A percentile compares a stretch with the other conserved stretches of the same genome.
Conservation (phyloP, 2,329 filamentous ascomycete genomes). For the Neofusicoccum cordaticola region DNA sequence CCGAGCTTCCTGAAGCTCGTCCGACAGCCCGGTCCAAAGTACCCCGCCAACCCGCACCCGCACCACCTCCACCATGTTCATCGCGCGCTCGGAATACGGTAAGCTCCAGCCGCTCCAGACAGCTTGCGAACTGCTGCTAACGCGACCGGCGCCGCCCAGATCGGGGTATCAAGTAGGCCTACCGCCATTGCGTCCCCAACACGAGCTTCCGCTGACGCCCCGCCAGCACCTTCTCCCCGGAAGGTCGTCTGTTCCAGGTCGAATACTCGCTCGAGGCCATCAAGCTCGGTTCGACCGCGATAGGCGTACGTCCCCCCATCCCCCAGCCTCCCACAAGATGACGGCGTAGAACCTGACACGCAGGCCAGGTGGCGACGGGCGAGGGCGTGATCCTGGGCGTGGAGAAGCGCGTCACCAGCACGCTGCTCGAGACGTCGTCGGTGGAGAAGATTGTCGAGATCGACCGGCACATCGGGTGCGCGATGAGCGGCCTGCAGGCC, state of each 20-base stretch:
- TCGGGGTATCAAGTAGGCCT: slow-evolving; percentile 92
- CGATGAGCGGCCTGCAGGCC: slow-evolving; percentile 96
- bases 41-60: slow-evolving; percentile 24
- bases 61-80: slow-evolving; percentile 61
- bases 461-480: slow-evolving; percentile 96
- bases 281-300: slow-evolving; percentile 97
- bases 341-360: neutral
- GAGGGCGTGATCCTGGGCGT: slow-evolving; percentile 95
- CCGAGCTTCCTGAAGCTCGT: neutral
- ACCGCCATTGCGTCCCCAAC: slow-evolving; percentile 20
- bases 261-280: slow-evolving; percentile 99
- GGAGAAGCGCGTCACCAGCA: slow-evolving; percentile 97
- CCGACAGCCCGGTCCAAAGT: neutral
- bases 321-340: neutral
- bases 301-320: slow-evolving; percentile 62
- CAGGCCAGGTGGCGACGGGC: slow-evolving; percentile 71
- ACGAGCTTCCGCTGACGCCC: slow-evolving; percentile 25
- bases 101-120: slow-evolving; percentile 39
- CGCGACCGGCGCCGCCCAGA: slow-evolving; percentile 54
- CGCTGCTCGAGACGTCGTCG: slow-evolving; percentile 92
- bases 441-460: slow-evolving; percentile 99
- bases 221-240: slow-evolving; percentile 92
- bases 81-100: slow-evolving; percentile 99
- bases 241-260: slow-evolving; percentile 99
- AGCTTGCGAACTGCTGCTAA: slow-evolving; percentile 26